Evolutionary conservation across 2,329 filamentous ascomycete species (phyloP).

Genomic region (Gnomoniopsis sp.): DNA sequence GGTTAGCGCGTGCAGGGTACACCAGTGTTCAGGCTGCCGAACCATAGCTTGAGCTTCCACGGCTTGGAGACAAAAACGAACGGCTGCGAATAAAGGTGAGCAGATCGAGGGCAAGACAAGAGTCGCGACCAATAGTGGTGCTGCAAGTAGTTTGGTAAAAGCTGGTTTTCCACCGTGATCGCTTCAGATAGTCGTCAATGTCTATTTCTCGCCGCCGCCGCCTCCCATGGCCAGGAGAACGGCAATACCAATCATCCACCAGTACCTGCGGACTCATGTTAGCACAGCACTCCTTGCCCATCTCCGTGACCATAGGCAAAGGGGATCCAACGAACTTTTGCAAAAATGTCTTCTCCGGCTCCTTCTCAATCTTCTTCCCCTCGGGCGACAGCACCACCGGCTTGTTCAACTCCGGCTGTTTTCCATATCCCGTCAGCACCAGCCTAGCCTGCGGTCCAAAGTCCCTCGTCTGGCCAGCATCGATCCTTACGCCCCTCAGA

Average conservation of each 20-base stretch:
- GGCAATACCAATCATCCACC: conserved; percentile 59
- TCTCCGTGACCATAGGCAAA: neutral
- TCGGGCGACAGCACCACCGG: conserved; percentile 60
- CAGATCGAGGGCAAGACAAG: too few relatives aligned
- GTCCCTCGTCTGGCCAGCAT: conserved; percentile 62
- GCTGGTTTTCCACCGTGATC: neutral
- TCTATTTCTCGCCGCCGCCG: conserved; percentile 50
- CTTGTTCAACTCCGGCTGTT: conserved; percentile 58
- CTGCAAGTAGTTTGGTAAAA: too few relatives aligned
- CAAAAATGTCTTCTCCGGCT: conserved; percentile 58
- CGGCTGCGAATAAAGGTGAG: too few relatives aligned
- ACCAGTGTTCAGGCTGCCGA: too few relatives aligned
- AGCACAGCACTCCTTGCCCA: conserved; percentile 23
- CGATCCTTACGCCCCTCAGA: conserved; percentile 54
- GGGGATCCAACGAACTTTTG: conserved; percentile 54
- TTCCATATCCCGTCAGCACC: conserved; percentile 43
- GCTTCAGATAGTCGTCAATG: conserved; percentile 1
- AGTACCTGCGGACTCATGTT: conserved; percentile 47
- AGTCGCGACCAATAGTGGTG: too few relatives aligned
- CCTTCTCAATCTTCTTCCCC: conserved; percentile 53
- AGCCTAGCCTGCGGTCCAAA: conserved; percentile 60
- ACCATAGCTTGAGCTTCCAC: neutral
- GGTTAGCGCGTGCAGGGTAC: neutral
- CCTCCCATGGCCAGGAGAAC: conserved; percentile 52
- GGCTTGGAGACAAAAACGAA: neutral